A percentile compares a stretch with the other conserved stretches of the same genome.
Conservation (phyloP, 176 grass and related monocot genomes). For the Miscanthus lutarioriparius region DNA sequence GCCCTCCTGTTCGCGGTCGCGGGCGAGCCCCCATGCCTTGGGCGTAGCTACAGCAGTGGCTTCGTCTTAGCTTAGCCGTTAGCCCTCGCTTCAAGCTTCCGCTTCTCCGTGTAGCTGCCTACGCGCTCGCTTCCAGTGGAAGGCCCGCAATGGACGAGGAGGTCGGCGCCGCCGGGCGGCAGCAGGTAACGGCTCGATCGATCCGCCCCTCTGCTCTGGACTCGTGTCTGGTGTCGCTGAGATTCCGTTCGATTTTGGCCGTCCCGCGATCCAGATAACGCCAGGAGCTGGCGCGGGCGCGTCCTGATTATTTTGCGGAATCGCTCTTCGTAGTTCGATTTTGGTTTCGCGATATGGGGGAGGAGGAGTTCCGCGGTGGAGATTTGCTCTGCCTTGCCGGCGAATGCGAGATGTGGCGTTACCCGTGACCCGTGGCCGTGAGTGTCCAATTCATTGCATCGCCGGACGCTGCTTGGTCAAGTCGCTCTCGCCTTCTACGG, state of each 20-base stretch:
- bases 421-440: not conserved
- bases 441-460: not conserved
- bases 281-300: not conserved
- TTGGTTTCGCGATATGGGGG: constrained; percentile 3
- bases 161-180: constrained; percentile 34
- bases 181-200: constrained; percentile 34
- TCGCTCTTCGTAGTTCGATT: not conserved
- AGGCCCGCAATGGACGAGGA: constrained; percentile 47
- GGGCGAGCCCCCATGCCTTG: not conserved
- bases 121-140: not conserved
- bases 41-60: not conserved
- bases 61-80: not conserved
- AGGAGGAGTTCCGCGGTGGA: not conserved
- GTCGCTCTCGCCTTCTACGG: not conserved
- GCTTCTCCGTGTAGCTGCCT: not conserved
- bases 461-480: not conserved
- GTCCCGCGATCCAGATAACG: not conserved
- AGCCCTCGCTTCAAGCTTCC: not conserved
- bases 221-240: not conserved
- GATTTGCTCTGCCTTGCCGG: not conserved
- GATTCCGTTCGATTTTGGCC: not conserved
- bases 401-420: not conserved
- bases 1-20: not conserved
- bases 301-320: not conserved
- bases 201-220: not conserved